phyloP scores from a whole-genome alignment of 306 rosid species.

The Inga leiocalycina region DNA sequence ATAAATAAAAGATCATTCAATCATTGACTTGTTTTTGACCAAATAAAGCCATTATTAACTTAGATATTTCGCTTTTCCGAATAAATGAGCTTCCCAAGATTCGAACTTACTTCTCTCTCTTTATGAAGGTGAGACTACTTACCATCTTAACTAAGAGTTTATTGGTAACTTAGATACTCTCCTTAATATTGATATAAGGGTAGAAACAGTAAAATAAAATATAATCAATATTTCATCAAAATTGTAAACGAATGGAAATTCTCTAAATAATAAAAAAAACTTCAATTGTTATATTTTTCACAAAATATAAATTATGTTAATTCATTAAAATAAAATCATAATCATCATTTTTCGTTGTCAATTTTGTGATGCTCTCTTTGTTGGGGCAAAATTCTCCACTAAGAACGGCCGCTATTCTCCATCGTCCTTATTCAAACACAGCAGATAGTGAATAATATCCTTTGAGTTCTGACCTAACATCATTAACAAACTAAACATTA shows the following conservation, averaged over 20 bases:
- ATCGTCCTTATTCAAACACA: neutral
- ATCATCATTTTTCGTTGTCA: neutral
- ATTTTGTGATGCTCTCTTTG: neutral
- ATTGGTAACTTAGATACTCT: neutral
- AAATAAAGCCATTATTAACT: neutral
- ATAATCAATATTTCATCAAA: neutral
- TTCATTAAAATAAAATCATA: neutral
- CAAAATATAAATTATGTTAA: too few species aligned
- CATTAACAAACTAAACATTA: neutral
- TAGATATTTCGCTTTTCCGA: too few species aligned
- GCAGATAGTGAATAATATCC: neutral
- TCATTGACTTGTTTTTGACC: neutral
- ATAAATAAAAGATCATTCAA: neutral
- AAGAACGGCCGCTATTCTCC: neutral
- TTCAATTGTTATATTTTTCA: neutral
- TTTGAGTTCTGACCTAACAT: neutral
- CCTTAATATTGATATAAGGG: too few species aligned
- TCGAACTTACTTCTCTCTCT: too few species aligned
- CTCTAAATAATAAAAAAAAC: too few species aligned
- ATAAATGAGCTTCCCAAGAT: accelerated
- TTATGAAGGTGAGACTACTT: too few species aligned
- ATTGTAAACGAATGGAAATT: too few species aligned
- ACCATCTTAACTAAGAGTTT: too few species aligned
- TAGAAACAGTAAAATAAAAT: neutral
- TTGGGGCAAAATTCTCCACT: neutral